phyloP scores from a whole-genome alignment of 83 land plant species.

The Isoetes engelmannii region DNA sequence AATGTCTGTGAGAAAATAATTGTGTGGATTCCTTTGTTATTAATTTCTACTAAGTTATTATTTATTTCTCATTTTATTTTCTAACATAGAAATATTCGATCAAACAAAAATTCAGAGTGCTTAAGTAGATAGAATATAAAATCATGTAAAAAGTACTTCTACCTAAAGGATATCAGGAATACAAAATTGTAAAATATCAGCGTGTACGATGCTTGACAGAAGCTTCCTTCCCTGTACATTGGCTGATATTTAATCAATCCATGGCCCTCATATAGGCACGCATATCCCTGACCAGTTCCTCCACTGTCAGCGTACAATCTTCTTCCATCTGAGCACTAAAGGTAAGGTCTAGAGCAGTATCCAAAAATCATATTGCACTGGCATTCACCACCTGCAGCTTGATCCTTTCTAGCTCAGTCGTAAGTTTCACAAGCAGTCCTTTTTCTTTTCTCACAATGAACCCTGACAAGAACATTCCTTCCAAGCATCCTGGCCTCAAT shows the following conservation, averaged over 20 bases:
- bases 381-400: slow-evolving; percentile 45
- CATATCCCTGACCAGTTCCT: slow-evolving; percentile 30
- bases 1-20: too few relatives aligned
- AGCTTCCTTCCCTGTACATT: too few relatives aligned
- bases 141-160: too few relatives aligned
- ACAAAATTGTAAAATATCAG: too few relatives aligned
- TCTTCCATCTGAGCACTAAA: slow-evolving; percentile 53
- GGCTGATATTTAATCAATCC: slow-evolving; percentile 1
- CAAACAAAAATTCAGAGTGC: too few relatives aligned
- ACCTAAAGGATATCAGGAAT: too few relatives aligned
- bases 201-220: too few relatives aligned
- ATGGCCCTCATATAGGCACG: slow-evolving; percentile 21
- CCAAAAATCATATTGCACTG: slow-evolving; percentile 49
- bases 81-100: too few relatives aligned
- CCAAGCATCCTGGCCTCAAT: slow-evolving; percentile 67
- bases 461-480: slow-evolving; percentile 48
- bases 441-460: slow-evolving; percentile 61
- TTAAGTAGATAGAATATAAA: too few relatives aligned
- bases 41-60: too few relatives aligned
- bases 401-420: slow-evolving; percentile 59
- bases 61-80: too few relatives aligned
- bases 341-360: slow-evolving; percentile 48
- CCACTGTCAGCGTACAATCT: slow-evolving; percentile 25
- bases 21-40: too few relatives aligned
- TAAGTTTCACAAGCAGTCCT: slow-evolving; percentile 40